Base-by-base conservation (phyloP, 495 filamentous ascomycete genomes). In the Bombardia bombarda region DNA sequence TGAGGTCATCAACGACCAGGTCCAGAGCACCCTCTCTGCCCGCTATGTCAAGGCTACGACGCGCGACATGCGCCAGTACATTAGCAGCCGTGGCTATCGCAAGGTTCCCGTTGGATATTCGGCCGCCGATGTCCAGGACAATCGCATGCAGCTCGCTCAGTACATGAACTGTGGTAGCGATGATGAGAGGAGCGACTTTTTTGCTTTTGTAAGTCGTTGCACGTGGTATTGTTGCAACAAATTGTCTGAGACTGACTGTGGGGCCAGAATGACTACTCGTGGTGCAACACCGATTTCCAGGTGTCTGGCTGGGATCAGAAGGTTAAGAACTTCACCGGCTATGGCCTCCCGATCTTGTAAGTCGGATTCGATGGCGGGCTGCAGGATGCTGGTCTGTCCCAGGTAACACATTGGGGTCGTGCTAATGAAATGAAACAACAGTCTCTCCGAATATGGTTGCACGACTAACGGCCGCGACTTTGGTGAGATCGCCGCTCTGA, bases 151-250 rank as follows among this genome's bases (percentile, higher is more conserved):
- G 70, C 87, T 90, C 66, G 87, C 90, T 18, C 49, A 83, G 38
- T 96, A 90, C 74, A 86, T 97, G 78, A 95, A 96, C 77, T 97
- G 90, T 58, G 92, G 92, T 45, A 69, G 76, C 32, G 86, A 88
- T 38, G 86, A 87, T 54, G 80, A 84, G 69, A 80, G 90, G 22
- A 82, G 79, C 58, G 90, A 95, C 62, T 97, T 96, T 72, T 96
- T 94, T 63, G 90, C 87, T 38, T 94, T 95, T 71, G 67, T 71
- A 47, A 53, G 67, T 64, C 32, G 30, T 17, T 5, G 18, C 32
- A 34, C 2, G 10, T 33, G 32, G n/a, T 7, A 10, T 6, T 8
- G 12, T 14, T 7, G 32, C 13, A 14, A 6, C 32, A 2, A n/a
- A n/a, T 13, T 47, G 56, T 40, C 58, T 32, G 10, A 32, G 7